phyloP scores from a whole-genome alignment of 306 rosid species.

The barrel medic (Medicago truncatula) region MtrunA17r5.0-ANR NC_053046.1:32578001-32578500 shows the following conservation, averaged over 20 bases:
- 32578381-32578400: neutral
- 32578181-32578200: constrained; percentile 71
- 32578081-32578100: constrained; percentile 16
- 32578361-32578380: constrained; percentile 58
- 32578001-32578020: too few relatives aligned
- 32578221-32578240: constrained; percentile 69
- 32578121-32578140: constrained; percentile 60
- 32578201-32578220: constrained; percentile 79
- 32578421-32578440: constrained; percentile 74
- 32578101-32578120: neutral
- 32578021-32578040: too few relatives aligned
- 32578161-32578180: constrained; percentile 79
- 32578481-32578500: constrained; percentile 59
- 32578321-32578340: constrained; percentile 51
- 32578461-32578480: constrained; percentile 13
- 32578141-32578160: constrained; percentile 71
- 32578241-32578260: constrained; percentile 81
- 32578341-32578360: constrained; percentile 63
- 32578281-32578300: constrained; percentile 59
- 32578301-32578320: constrained; percentile 61
- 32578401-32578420: constrained; percentile 43
- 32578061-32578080: neutral
- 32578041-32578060: neutral
- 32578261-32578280: constrained; percentile 73
- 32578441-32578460: constrained; percentile 43